phyloP scores from a whole-genome alignment of 2,329 filamentous ascomycete species.

The Drechslerella dactyloides region DNA sequence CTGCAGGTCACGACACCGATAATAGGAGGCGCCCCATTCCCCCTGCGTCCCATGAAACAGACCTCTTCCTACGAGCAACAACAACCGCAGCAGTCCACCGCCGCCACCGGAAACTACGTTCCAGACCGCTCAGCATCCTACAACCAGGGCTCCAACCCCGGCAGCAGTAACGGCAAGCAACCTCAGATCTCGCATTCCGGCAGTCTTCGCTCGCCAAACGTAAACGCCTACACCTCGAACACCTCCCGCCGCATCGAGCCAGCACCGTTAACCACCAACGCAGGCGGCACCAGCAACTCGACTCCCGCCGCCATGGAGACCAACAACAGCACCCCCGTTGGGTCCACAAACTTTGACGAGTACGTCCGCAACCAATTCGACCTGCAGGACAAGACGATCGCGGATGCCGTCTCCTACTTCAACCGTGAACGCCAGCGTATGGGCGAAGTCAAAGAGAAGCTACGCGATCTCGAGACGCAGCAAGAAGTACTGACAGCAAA shows the following conservation, averaged over 20 bases:
- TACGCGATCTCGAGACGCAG: conserved; percentile 43
- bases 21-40: conserved; percentile 27
- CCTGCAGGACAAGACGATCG: conserved; percentile 42
- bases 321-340: not conserved
- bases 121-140: conserved; percentile 35
- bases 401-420: conserved; percentile 44
- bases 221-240: conserved; percentile 44
- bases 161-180: conserved; percentile 9
- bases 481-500: conserved; percentile 36
- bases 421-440: conserved; percentile 38
- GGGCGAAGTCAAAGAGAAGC: conserved; percentile 41
- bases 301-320: conserved; percentile 26
- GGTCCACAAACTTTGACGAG: conserved; percentile 36
- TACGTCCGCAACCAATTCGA: conserved; percentile 49
- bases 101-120: conserved; percentile 8
- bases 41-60: conserved; percentile 38
- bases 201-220: conserved; percentile 36
- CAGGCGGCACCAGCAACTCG: conserved; percentile 18
- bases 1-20: conserved; percentile 24
- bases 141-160: not conserved
- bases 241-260: conserved; percentile 44
- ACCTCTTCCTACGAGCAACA: conserved; percentile 21
- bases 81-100: not conserved
- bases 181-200: conserved; percentile 26
- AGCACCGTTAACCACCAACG: conserved; percentile 16